Evolutionary conservation across 345 rosid species (phyloP).

Genomic region (Linum trigynum): DNA sequence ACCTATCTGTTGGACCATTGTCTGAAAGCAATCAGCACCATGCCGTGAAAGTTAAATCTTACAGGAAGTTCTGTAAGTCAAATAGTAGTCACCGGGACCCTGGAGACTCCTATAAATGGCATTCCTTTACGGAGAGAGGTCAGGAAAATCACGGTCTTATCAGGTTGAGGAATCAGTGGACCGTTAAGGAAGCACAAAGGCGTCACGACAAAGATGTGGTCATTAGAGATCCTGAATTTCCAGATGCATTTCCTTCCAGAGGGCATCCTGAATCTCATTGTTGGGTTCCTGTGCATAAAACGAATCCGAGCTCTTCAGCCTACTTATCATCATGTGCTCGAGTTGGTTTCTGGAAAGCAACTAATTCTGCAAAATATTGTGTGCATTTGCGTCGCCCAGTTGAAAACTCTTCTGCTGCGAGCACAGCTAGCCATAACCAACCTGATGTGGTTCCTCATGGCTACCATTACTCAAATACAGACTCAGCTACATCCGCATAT

Average conservation of each 20-base stretch:
- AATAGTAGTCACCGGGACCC: background rate
- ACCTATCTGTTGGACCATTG: background rate
- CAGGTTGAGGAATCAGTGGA: background rate
- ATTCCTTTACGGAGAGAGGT: background rate
- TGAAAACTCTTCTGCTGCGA: background rate
- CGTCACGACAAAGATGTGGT: no score
- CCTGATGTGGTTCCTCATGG: background rate
- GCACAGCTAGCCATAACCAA: background rate
- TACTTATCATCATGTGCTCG: no score
- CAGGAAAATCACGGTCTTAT: background rate
- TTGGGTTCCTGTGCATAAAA: no score
- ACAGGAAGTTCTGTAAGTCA: background rate
- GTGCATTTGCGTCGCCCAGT: background rate
- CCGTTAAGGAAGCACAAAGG: no score
- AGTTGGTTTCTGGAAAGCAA: background rate
- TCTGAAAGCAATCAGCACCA: background rate
- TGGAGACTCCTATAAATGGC: background rate
- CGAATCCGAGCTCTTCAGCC: no score
- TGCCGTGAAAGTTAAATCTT: background rate
- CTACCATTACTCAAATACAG: background rate
- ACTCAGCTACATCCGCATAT: no score
- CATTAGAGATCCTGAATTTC: no score
- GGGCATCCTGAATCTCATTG: no score
- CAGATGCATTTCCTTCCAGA: no score
- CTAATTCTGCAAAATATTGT: background rate